Conservation (phyloP, 2,329 filamentous ascomycete species). For the Colletotrichum gigasporum region DNA sequence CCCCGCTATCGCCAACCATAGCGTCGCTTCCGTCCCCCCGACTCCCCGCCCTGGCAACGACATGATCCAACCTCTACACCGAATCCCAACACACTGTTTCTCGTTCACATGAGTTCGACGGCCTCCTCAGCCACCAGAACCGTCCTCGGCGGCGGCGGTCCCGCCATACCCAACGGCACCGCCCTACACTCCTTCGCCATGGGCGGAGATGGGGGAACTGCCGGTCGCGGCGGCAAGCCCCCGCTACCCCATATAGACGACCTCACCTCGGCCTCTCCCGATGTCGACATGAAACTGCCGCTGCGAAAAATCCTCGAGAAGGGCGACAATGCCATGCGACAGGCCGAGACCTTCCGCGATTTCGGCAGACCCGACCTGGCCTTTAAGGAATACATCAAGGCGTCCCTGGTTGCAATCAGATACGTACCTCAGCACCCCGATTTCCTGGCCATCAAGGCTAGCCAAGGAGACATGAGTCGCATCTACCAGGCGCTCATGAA, state of each 20-base stretch:
- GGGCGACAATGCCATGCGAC: conserved; percentile 62
- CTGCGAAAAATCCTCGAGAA: conserved; percentile 62
- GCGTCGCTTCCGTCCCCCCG: neutral
- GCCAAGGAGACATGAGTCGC: conserved; percentile 57
- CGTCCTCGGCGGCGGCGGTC: conserved; percentile 29
- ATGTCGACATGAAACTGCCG: conserved; percentile 59
- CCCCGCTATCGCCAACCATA: neutral
- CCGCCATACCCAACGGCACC: conserved; percentile 23
- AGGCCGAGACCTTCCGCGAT: conserved; percentile 69
- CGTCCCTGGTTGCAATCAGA: conserved; percentile 81
- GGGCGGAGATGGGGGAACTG: conserved; percentile 25
- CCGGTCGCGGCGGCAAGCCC: conserved; percentile 39
- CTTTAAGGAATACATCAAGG: conserved; percentile 84
- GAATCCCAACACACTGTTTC: conserved; percentile 9
- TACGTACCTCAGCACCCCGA: conserved; percentile 81
- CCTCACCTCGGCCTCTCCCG: conserved; percentile 54
- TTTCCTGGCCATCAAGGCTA: conserved; percentile 70
- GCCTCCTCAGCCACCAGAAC: conserved; percentile 31
- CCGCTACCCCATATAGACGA: conserved; percentile 64
- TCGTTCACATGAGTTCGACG: conserved; percentile 28
- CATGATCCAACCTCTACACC: conserved; percentile 23
- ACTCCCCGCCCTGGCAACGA: conserved; percentile 14
- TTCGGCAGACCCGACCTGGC: conserved; percentile 77
- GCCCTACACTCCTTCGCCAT: conserved; percentile 28
- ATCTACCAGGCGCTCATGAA: conserved; percentile 60